Conservation (phyloP, 2,329 filamentous ascomycete genomes). For the Thermothelomyces thermophilus region DNA sequence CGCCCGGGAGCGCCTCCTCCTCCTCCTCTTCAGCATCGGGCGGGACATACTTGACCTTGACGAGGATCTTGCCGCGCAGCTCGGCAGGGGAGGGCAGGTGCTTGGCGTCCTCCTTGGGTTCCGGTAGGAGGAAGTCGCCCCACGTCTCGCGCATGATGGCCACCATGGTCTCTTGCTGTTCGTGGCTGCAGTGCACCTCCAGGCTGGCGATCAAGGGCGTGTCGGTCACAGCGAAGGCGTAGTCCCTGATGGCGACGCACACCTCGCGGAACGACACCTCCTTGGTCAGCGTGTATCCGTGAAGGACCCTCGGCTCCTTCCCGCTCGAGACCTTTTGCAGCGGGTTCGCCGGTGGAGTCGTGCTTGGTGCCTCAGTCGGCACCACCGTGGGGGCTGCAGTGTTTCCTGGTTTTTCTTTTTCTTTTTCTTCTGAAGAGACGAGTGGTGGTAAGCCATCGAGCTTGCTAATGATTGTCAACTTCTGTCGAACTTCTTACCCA, state of each 20-base stretch:
- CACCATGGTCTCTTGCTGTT: conserved; percentile 87
- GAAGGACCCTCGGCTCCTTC: conserved; percentile 70
- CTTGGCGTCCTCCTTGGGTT: conserved; percentile 39
- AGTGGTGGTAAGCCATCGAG: conserved; percentile 10
- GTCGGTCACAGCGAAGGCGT: conserved; percentile 67
- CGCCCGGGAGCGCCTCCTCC: conserved; percentile 27
- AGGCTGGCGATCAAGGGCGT: conserved; percentile 89
- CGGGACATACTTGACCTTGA: conserved; percentile 70
- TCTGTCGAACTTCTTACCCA: conserved; percentile 38
- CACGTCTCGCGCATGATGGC: conserved; percentile 83
- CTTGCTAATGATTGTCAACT: conserved; percentile 23
- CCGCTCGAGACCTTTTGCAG: conserved; percentile 21
- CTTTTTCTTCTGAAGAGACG: too few relatives aligned
- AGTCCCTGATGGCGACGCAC: conserved; percentile 70
- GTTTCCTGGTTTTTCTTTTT: conserved; percentile 6
- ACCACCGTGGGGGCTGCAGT: not conserved
- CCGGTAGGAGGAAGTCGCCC: conserved; percentile 62
- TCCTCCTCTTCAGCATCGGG: conserved; percentile 28
- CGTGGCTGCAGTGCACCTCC: conserved; percentile 75
- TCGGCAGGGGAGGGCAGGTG: conserved; percentile 61
- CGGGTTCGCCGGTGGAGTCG: conserved; percentile 1
- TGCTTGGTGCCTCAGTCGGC: not conserved
- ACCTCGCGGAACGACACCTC: conserved; percentile 82
- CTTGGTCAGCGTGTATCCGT: conserved; percentile 86
- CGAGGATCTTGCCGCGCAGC: conserved; percentile 70